These are phyloP conservation scores for Populus davidiana DNA, from an alignment of 345 rosid genomes.

Conservation along the genomic window DNA sequence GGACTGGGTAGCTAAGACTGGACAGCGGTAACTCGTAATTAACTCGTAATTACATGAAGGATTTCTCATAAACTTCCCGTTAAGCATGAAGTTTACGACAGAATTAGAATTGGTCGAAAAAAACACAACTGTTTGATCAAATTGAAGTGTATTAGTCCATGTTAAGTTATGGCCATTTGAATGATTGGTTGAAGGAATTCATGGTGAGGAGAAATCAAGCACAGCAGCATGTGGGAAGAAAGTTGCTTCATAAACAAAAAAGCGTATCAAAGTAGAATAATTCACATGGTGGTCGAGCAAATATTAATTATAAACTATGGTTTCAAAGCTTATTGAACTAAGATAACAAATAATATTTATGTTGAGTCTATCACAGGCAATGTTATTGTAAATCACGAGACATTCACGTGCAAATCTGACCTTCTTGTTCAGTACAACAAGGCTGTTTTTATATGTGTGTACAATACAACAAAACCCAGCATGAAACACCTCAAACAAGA, in stretches of 20 bases:
- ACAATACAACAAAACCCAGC: constrained; percentile 4
- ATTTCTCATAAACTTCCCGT: constrained; percentile 20
- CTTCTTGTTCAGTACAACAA: constrained; percentile 39
- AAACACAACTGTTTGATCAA: constrained; percentile 16
- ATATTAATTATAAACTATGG: constrained; percentile 9
- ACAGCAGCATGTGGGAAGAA: constrained; percentile 16
- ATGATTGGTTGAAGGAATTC: constrained; percentile 12
- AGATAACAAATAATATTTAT: constrained; percentile 3
- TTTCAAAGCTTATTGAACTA: constrained; percentile 10
- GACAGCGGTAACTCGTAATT: constrained; percentile 10
- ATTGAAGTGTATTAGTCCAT: not conserved
- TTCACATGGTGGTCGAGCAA: constrained; percentile 16
- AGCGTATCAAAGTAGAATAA: not conserved
- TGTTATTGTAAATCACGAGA: constrained; percentile 60
- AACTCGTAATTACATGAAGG: not conserved
- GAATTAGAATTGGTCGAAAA: not conserved
- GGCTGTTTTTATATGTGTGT: not conserved
- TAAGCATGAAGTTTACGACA: not conserved
- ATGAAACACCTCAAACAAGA: constrained; percentile 16
- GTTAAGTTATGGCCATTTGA: constrained; percentile 17
- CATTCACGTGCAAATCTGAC: constrained; percentile 84
- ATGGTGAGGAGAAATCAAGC: not conserved
- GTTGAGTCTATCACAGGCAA: constrained; percentile 40
- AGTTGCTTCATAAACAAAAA: constrained; percentile 13
- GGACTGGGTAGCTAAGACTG: not conserved